Percentiles rank a stretch among this genome's conserved stretches.
Evolutionary conservation across 2,329 filamentous ascomycete species (phyloP).

Genomic region (Domatiomyces globalis): DNA sequence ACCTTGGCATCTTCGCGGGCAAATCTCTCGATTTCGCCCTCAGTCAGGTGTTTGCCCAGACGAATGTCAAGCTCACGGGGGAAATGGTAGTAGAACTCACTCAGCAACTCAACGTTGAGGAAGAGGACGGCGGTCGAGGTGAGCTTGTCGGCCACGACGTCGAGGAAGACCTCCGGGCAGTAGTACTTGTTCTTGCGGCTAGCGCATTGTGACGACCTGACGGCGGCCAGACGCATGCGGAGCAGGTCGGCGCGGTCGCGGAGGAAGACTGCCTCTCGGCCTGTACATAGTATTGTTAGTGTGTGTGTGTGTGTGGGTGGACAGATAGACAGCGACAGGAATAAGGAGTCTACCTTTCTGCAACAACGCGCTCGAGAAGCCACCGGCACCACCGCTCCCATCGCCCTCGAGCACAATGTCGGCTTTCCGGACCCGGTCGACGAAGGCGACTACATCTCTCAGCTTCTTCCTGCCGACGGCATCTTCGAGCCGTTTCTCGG

Average conservation of each 20-base stretch:
- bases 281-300: slow-evolving; percentile 32
- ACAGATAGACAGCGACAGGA: neutral
- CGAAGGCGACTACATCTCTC: slow-evolving; percentile 76
- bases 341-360: slow-evolving; percentile 48
- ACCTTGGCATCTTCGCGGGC: slow-evolving; percentile 89
- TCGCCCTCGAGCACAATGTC: slow-evolving; percentile 76
- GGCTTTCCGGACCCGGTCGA: slow-evolving; percentile 78
- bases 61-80: slow-evolving; percentile 79
- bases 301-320: neutral
- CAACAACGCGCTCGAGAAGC: slow-evolving; percentile 80
- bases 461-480: slow-evolving; percentile 69
- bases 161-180: slow-evolving; percentile 95
- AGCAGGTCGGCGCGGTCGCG: slow-evolving; percentile 81
- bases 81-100: slow-evolving; percentile 97
- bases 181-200: slow-evolving; percentile 81
- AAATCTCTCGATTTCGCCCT: slow-evolving; percentile 73
- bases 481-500: slow-evolving; percentile 61
- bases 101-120: slow-evolving; percentile 89
- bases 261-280: slow-evolving; percentile 84
- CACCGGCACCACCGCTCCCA: slow-evolving; percentile 70
- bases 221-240: slow-evolving; percentile 72
- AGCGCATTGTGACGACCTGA: slow-evolving; percentile 82
- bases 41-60: slow-evolving; percentile 64
- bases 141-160: slow-evolving; percentile 87
- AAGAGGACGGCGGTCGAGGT: slow-evolving; percentile 92